Evolutionary conservation across 805 yeast species (phyloP).

Genomic region (Cyberlindnera euphorbiae): DNA sequence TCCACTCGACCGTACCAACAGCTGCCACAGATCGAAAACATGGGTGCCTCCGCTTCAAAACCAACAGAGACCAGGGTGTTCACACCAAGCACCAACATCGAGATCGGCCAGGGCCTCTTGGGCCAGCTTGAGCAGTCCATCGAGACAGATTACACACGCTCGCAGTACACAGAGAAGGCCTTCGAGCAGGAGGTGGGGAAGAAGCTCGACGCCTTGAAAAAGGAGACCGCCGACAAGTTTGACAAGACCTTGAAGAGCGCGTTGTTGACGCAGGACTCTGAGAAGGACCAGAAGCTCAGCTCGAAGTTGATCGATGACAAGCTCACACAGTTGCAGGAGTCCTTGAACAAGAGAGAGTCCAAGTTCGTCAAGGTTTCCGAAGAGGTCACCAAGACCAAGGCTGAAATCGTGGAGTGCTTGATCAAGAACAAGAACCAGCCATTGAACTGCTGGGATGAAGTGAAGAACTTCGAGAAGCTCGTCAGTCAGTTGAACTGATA

Average conservation of each 20-base stretch:
- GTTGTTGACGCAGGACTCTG: conserved; percentile 31
- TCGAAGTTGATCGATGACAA: conserved; percentile 36
- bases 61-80: conserved; percentile 59
- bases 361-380: conserved; percentile 32
- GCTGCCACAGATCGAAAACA: conserved; percentile 17
- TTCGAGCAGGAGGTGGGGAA: conserved; percentile 61
- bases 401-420: conserved; percentile 53
- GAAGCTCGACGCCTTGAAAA: conserved; percentile 50
- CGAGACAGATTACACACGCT: conserved; percentile 68
- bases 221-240: conserved; percentile 46
- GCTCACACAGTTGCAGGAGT: conserved; percentile 33
- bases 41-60: conserved; percentile 60
- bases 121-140: conserved; percentile 56
- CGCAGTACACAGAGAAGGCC: conserved; percentile 61
- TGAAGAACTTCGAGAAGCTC: conserved; percentile 58
- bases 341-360: conserved; percentile 33
- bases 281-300: conserved; percentile 28
- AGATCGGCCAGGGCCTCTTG: conserved; percentile 59
- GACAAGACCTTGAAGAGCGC: conserved; percentile 43
- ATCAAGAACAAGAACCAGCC: conserved; percentile 55
- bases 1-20: too few species aligned
- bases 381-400: conserved; percentile 42
- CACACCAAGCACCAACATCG: conserved; percentile 63
- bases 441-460: conserved; percentile 80
- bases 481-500: too few species aligned